A percentile compares a stretch with the other conserved stretches of the same genome.
Evolutionary conservation across 345 rosid species (phyloP).

Genomic region (Citrus sp.): DNA sequence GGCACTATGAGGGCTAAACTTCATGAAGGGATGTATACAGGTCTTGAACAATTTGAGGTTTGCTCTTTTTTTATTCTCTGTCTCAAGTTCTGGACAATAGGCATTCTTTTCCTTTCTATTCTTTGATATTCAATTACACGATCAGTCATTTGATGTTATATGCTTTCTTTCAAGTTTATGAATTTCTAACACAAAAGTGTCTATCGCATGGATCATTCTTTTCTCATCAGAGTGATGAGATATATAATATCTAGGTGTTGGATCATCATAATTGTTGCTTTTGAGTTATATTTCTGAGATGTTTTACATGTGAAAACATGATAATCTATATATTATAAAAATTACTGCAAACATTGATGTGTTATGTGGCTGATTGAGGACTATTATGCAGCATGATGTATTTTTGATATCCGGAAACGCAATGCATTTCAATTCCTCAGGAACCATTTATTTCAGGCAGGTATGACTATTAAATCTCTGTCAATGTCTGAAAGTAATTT

Average conservation of each 20-base stretch:
- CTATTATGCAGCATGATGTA: constrained; percentile 46
- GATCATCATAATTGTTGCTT: not conserved
- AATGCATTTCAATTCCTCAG: constrained; percentile 57
- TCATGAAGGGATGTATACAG: constrained; percentile 70
- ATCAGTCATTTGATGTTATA: not conserved
- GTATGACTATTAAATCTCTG: constrained; percentile 25
- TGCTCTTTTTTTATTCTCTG: constrained; percentile 16
- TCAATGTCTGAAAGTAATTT: not conserved
- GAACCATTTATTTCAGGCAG: constrained; percentile 57
- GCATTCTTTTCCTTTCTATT: not conserved
- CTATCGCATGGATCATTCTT: not conserved
- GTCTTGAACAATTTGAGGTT: constrained; percentile 66
- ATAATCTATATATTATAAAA: not conserved
- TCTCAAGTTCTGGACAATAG: not conserved
- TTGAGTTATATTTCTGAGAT: not conserved
- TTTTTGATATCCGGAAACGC: constrained; percentile 56
- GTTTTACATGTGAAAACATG: not conserved
- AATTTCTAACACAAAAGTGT: not conserved
- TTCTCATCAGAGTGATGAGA: not conserved
- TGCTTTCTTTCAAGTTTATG: not conserved
- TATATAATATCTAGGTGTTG: not conserved
- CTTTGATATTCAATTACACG: not conserved
- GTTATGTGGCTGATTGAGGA: constrained; percentile 8
- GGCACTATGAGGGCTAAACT: constrained; percentile 87
- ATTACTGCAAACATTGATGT: not conserved